These are phyloP conservation scores for Boletus vinaceobasis DNA, from an alignment of 768 basidiomycete genomes.

Conservation along the genomic window DNA sequence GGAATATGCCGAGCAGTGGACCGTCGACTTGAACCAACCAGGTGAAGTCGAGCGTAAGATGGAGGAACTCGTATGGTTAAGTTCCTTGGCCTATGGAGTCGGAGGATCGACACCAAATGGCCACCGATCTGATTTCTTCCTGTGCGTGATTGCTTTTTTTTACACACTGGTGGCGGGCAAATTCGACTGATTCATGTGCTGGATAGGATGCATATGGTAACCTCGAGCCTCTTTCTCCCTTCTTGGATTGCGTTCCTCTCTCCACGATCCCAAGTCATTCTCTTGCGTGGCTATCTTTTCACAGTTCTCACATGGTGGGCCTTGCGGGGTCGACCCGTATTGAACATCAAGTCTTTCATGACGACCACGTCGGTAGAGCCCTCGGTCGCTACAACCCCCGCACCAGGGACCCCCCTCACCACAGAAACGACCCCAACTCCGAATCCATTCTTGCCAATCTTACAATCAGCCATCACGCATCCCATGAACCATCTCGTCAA, in stretches of 20 bases:
- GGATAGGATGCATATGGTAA: conserved; percentile 29
- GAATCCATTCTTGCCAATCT: conserved; percentile 40
- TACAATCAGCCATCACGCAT: conserved; percentile 37
- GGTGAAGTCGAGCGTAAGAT: conserved; percentile 50
- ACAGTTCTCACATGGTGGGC: conserved; percentile 29
- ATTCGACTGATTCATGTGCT: neutral
- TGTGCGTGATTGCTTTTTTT: conserved; percentile 32
- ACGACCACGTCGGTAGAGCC: conserved; percentile 20
- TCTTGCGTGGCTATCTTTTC: conserved; percentile 30
- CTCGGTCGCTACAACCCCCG: conserved; percentile 1
- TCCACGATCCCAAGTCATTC: conserved; percentile 17
- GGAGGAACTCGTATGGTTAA: conserved; percentile 61
- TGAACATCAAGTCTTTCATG: conserved; percentile 34
- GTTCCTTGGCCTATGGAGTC: conserved; percentile 52
- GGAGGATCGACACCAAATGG: conserved; percentile 56
- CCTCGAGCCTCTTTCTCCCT: conserved; percentile 30
- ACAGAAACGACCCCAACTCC: conserved; percentile 21
- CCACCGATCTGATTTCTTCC: conserved; percentile 41
- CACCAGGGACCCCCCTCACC: neutral
- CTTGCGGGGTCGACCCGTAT: conserved; percentile 26
- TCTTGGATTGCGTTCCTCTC: conserved; percentile 18
- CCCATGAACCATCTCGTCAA: conserved; percentile 34
- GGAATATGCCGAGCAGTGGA: conserved; percentile 40
- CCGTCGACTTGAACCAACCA: conserved; percentile 32
- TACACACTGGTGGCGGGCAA: neutral